Evolutionary conservation across 345 rosid species (phyloP).

Genomic region (Salix purpurea): DNA sequence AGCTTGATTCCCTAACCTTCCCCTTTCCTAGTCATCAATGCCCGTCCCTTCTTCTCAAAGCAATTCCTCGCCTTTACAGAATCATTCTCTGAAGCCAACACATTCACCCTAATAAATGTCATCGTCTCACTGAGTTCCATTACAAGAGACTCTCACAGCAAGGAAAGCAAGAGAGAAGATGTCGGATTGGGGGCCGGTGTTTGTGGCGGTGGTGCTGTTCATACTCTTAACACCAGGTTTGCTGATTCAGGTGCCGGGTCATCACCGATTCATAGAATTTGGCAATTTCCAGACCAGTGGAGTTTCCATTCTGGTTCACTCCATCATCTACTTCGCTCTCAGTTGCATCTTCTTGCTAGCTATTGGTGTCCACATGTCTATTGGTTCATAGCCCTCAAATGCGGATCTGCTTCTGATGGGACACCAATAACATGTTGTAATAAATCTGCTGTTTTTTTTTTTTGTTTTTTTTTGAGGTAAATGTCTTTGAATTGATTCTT

Average conservation of each 20-base stretch:
- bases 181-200: constrained; percentile 97
- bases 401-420: background rate
- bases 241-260: constrained; percentile 77
- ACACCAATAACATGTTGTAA: background rate
- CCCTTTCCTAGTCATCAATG: constrained; percentile 16
- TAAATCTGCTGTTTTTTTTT: background rate
- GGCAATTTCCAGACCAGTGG: constrained; percentile 91
- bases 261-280: constrained; percentile 50
- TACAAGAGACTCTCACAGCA: background rate
- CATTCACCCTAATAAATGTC: background rate
- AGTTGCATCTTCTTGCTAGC: constrained; percentile 87
- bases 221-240: constrained; percentile 79
- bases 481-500: background rate
- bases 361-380: constrained; percentile 66
- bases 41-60: constrained; percentile 1
- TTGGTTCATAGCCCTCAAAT: constrained; percentile 31
- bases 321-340: constrained; percentile 67
- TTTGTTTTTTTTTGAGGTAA: background rate
- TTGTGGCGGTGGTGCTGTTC: constrained; percentile 77
- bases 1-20: constrained; percentile 10
- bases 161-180: constrained; percentile 17
- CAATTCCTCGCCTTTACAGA: background rate
- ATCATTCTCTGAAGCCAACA: background rate
- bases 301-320: constrained; percentile 69
- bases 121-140: background rate